Percentiles rank a stretch among this genome's conserved stretches.
Conservation (phyloP, 2,329 filamentous ascomycete species). For the Sclerotinia minor region DNA sequence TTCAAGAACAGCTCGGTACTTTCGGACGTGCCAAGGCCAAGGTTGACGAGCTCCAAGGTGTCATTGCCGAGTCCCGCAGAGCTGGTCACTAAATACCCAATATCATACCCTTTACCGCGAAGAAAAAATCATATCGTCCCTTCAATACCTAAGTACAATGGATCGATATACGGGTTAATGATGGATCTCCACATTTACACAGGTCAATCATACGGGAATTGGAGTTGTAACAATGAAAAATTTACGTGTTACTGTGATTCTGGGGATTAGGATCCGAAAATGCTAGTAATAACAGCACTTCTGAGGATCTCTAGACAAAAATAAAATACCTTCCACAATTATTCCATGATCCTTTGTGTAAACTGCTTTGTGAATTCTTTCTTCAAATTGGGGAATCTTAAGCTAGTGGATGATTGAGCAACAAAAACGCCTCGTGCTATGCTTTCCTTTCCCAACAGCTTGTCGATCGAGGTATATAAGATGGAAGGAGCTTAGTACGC, state of each 20-base stretch:
- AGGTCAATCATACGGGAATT: constrained; percentile 20
- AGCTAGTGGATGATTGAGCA: background rate
- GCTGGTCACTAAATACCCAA: constrained; percentile 61
- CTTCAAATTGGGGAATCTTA: background rate
- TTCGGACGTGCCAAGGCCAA: constrained; percentile 99
- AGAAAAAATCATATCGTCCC: constrained; percentile 37
- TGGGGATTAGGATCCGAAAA: constrained; percentile 27
- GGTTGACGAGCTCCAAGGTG: constrained; percentile 97
- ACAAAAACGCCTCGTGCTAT: constrained; percentile 7
- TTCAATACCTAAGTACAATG: constrained; percentile 29
- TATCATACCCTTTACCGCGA: constrained; percentile 25
- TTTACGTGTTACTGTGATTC: constrained; percentile 27
- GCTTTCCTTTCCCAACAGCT: background rate
- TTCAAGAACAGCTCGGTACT: constrained; percentile 74
- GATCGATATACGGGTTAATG: constrained; percentile 12
- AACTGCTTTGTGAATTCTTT: background rate
- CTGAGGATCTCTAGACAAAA: constrained; percentile 13
- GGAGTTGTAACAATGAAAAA: constrained; percentile 34
- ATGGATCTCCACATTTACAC: constrained; percentile 9
- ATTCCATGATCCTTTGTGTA: background rate
- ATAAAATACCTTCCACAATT: constrained; percentile 20
- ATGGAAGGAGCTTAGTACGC: background rate
- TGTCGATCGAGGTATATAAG: background rate
- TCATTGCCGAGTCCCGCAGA: constrained; percentile 94
- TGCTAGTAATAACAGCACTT: constrained; percentile 22